Evolutionary conservation across 768 basidiomycete species (phyloP).

Genomic region (Lactarius sanguifluus): DNA sequence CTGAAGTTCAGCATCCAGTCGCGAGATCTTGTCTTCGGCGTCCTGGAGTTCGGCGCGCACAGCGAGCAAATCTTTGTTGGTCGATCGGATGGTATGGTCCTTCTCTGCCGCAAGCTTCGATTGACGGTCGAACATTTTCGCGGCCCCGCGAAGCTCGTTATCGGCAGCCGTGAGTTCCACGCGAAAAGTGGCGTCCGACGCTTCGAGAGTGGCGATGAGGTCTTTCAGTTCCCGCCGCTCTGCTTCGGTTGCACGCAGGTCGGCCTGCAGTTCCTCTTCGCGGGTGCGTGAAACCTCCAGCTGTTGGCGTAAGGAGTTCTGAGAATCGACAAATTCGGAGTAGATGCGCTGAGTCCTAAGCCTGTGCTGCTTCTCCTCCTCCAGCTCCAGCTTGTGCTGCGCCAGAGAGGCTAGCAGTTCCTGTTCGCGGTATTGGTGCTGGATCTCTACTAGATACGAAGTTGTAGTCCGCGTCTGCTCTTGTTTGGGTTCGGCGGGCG

Average conservation of each 20-base stretch:
- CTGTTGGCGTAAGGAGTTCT: not conserved
- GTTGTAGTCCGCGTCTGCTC: not conserved
- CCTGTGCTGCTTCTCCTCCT: not conserved
- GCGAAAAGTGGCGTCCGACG: constrained; percentile 1
- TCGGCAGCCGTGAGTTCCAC: not conserved
- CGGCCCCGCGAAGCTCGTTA: not conserved
- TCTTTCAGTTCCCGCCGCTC: constrained; percentile 3
- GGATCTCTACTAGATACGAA: not conserved
- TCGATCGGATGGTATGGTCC: constrained; percentile 1
- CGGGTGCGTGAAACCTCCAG: constrained; percentile 5
- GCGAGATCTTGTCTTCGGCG: not conserved
- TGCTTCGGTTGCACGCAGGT: constrained; percentile 4
- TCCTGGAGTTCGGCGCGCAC: not conserved
- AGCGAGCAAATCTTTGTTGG: not conserved
- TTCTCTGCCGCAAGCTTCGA: constrained; percentile 3
- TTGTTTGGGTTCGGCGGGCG: not conserved
- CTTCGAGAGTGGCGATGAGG: constrained; percentile 8
- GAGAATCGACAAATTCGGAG: not conserved
- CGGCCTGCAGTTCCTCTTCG: not conserved
- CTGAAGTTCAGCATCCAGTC: not conserved
- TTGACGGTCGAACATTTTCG: not conserved
- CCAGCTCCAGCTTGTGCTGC: not conserved
- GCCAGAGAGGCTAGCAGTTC: not conserved
- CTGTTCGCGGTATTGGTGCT: not conserved
- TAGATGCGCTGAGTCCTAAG: not conserved